Evolutionary conservation across 345 rosid species (phyloP), one percentile per base, ranked within the genome.

Genomic region (Laguncularia racemosa): DNA sequence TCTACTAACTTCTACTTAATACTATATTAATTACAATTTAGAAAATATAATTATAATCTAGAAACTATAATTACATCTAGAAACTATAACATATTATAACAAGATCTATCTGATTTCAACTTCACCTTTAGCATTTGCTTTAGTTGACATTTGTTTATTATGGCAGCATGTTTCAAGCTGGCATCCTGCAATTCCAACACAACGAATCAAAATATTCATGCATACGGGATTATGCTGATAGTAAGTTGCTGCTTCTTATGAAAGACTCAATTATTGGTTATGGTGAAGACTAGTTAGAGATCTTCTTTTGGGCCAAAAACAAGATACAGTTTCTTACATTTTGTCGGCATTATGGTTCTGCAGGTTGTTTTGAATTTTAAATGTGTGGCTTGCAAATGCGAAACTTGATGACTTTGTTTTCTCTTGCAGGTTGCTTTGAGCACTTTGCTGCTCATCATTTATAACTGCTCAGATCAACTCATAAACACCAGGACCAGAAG

Each of bases 381-480:
- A 33, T 9, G 15, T 54, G 21, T 33, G 55, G 16, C 63, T 38
- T 51, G 52, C 20, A 40, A 50, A 50, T 44, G 60, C 56, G 20
- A 48, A 54, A 46, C 26, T 63, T 16, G 17, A 38, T 9, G 44
- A 43, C 47, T 20, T 51, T 28, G 43, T 62, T 73, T 72, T 46
- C 62, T 61, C 61, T 6, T 80, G 74, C 82, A 89, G 99, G 88
- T 77, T 69, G 96, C 85, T 56, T 67, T 81, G 38, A 56, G 49
- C 68, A 85, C 96, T 59, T 64, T 89, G 54, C 78, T 93, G 12
- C 84, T 93, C 53, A 81, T 89, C 71, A 75, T 93, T 59, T 87
- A 93, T 81, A 85, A 89, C 51, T 93, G 90, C 66, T 89, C 91
- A 14, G 99, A 84, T 60, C 99, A 89, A 78, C 81, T 93, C 60